Percentiles rank a stretch among this genome's conserved stretches.
These are phyloP conservation scores for Yamadazyma aaseri DNA, from an alignment of 1,139 yeast species.

Conservation along the genomic window DNA sequence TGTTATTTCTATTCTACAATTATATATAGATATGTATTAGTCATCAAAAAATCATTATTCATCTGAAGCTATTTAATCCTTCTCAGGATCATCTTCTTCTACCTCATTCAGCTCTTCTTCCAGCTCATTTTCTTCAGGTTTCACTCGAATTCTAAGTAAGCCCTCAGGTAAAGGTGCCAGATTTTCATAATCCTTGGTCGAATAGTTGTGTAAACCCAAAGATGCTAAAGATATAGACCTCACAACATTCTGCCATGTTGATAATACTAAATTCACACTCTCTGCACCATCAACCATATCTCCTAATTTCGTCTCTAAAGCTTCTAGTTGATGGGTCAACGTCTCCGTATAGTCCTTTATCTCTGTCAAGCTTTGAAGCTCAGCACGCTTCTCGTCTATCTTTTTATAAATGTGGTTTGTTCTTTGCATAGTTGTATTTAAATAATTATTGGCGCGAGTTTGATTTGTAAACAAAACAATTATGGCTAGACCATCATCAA, in stretches of 20 bases:
- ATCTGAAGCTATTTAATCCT: neutral
- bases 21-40: neutral
- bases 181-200: constrained; percentile 45
- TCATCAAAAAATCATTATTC: constrained; percentile 1
- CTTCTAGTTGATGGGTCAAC: constrained; percentile 48
- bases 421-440: constrained; percentile 10
- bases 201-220: constrained; percentile 49
- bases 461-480: constrained; percentile 8
- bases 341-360: constrained; percentile 47
- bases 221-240: constrained; percentile 69
- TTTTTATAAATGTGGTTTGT: constrained; percentile 25
- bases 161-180: constrained; percentile 48
- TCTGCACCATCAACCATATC: constrained; percentile 59
- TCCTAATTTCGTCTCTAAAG: constrained; percentile 47
- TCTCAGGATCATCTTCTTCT: neutral
- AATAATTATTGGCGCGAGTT: constrained; percentile 1
- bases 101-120: constrained; percentile 5
- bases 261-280: constrained; percentile 52
- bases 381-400: constrained; percentile 49
- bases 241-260: constrained; percentile 71
- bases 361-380: constrained; percentile 50
- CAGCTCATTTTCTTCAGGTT: constrained; percentile 22
- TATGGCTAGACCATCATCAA: constrained; percentile 20
- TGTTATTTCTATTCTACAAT: constrained; percentile 4
- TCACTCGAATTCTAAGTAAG: constrained; percentile 62